Percentiles rank a stretch among this genome's conserved stretches.
phyloP scores from a whole-genome alignment of 23 red algal genomes.

The Chondrus crispus region DNA sequence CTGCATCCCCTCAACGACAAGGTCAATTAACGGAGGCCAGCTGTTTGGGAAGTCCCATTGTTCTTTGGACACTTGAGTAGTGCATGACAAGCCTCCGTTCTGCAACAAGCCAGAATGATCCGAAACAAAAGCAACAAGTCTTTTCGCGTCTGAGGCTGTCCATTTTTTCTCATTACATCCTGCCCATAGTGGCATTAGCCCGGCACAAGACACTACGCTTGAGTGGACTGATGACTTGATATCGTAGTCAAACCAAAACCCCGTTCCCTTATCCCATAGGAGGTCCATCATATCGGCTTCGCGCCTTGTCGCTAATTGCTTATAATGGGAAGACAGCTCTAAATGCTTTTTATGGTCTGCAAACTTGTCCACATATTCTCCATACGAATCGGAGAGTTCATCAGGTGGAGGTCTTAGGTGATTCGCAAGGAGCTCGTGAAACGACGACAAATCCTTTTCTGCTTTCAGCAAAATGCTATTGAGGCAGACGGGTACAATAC shows the following conservation, averaged over 20 bases:
- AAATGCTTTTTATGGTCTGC: conserved; percentile 7
- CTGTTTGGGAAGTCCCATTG: conserved; percentile 96
- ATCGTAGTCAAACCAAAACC: conserved; percentile 83
- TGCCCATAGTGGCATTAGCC: conserved; percentile 84
- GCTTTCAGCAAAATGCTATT: conserved; percentile 70
- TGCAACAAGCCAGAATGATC: conserved; percentile 55
- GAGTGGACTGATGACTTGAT: not conserved
- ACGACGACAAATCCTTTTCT: conserved; percentile 41
- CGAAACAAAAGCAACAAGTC: conserved; percentile 9
- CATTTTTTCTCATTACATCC: conserved; percentile 27
- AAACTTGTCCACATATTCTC: not conserved
- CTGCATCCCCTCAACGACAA: conserved; percentile 51
- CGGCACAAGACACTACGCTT: conserved; percentile 29
- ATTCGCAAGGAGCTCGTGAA: conserved; percentile 27
- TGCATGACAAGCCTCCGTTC: conserved; percentile 53
- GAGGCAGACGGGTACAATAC: conserved; percentile 82
- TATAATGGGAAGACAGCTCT: conserved; percentile 13
- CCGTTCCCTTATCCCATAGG: conserved; percentile 44
- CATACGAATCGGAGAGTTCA: not conserved
- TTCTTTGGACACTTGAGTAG: conserved; percentile 36
- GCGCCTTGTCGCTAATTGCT: not conserved
- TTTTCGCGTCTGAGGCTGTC: not conserved
- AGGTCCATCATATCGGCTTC: conserved; percentile 31
- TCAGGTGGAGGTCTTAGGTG: no score
- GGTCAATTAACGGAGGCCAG: conserved; percentile 83